A percentile compares a stretch with the other conserved stretches of the same genome.
Conservation (phyloP, 495 filamentous ascomycete genomes). For the Tuber aestivum region DNA sequence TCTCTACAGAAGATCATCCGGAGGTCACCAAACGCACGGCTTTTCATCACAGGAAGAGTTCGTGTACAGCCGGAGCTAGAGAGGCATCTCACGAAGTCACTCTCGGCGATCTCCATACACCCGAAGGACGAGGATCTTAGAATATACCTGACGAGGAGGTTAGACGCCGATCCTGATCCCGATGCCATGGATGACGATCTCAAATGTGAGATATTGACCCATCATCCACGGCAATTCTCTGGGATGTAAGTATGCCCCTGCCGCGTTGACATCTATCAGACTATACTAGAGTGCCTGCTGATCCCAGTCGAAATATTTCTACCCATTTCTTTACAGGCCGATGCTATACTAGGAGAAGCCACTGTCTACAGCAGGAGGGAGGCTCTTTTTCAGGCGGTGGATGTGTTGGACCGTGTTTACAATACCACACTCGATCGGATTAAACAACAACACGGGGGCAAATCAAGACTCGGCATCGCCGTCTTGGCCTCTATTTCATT, state of each 20-base stretch:
- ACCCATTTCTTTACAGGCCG: background rate
- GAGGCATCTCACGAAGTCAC: background rate
- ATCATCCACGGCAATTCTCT: background rate
- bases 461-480: constrained; percentile 4
- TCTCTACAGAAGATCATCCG: background rate
- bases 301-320: background rate
- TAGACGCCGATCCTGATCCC: constrained; percentile 2
- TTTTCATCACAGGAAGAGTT: constrained; percentile 19
- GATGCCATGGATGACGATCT: constrained; percentile 9
- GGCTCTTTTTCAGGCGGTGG: background rate
- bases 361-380: background rate
- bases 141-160: constrained; percentile 4
- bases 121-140: constrained; percentile 11
- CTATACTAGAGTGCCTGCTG: background rate
- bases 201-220: constrained; percentile 4
- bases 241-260: constrained; percentile 15
- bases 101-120: background rate
- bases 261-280: background rate
- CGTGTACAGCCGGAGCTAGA: constrained; percentile 12
- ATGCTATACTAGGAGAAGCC: constrained; percentile 3
- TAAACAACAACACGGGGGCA: background rate
- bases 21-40: background rate
- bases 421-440: background rate
- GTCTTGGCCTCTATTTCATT: constrained; percentile 7
- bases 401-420: background rate